Evolutionary conservation across 176 grass and related monocot species (phyloP).

Genomic region (Oryza rufipogon): DNA sequence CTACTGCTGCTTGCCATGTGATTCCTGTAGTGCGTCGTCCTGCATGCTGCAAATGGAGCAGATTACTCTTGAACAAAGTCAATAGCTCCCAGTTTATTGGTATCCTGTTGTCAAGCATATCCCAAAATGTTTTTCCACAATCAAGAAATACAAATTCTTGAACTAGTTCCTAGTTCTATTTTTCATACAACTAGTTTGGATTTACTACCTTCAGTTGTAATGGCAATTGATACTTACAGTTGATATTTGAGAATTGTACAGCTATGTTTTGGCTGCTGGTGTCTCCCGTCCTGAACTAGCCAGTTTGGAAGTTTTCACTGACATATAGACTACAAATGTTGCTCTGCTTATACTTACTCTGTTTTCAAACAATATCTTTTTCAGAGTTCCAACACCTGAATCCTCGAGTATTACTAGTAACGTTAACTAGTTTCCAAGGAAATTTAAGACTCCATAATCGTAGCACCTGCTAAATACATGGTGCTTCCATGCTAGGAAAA

Average conservation of each 20-base stretch:
- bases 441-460: too few species aligned
- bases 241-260: not conserved
- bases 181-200: not conserved
- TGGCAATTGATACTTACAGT: not conserved
- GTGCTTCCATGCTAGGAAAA: too few species aligned
- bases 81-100: too few species aligned
- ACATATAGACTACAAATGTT: not conserved
- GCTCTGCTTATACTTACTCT: not conserved
- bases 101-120: too few species aligned
- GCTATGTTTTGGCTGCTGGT: not conserved
- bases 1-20: too few species aligned
- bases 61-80: too few species aligned
- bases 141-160: not conserved
- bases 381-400: not conserved
- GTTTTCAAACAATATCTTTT: too few species aligned
- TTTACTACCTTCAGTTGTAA: not conserved
- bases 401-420: not conserved
- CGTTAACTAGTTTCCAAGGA: too few species aligned
- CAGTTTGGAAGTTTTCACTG: not conserved
- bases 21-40: too few species aligned
- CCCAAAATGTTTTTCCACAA: not conserved
- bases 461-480: too few species aligned
- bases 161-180: too few species aligned
- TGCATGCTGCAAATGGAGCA: too few species aligned
- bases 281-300: not conserved